phyloP scores from a whole-genome alignment of 176 grass and related monocot species.

The Rhynchospora pubera region DNA sequence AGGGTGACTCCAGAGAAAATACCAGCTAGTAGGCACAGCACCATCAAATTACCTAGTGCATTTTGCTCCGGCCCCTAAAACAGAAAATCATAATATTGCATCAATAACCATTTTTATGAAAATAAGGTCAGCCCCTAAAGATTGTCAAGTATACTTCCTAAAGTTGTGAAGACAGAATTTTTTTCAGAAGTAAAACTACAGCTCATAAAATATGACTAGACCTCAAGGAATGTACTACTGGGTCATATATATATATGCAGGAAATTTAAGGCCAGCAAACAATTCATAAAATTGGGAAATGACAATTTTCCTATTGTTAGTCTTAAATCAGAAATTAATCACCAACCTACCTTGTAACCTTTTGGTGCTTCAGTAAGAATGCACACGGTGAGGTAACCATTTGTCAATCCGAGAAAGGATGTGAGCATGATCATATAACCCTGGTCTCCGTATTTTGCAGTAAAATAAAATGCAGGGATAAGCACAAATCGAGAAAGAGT shows the following conservation, averaged over 20 bases:
- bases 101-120: neutral
- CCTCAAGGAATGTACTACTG: neutral
- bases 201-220: neutral
- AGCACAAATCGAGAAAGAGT: slow-evolving; percentile 42
- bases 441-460: slow-evolving; percentile 57
- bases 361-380: slow-evolving; percentile 52
- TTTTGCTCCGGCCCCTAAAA: slow-evolving; percentile 60
- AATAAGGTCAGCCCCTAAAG: neutral
- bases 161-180: neutral
- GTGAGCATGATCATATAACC: slow-evolving; percentile 73
- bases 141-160: neutral
- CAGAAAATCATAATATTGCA: neutral
- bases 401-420: slow-evolving; percentile 47
- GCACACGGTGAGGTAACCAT: slow-evolving; percentile 63
- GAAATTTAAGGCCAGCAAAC: neutral
- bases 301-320: neutral
- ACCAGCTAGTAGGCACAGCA: slow-evolving; percentile 38
- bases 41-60: slow-evolving; percentile 64
- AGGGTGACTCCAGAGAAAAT: slow-evolving; percentile 42
- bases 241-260: neutral
- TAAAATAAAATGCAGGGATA: slow-evolving; percentile 69
- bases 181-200: neutral
- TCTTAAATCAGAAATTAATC: neutral
- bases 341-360: slow-evolving; percentile 45
- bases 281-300: neutral